Percentiles rank a stretch among this genome's conserved stretches.
phyloP scores from a whole-genome alignment of 1,139 yeast genomes.

The Magnusiomyces suaveolens region DNA sequence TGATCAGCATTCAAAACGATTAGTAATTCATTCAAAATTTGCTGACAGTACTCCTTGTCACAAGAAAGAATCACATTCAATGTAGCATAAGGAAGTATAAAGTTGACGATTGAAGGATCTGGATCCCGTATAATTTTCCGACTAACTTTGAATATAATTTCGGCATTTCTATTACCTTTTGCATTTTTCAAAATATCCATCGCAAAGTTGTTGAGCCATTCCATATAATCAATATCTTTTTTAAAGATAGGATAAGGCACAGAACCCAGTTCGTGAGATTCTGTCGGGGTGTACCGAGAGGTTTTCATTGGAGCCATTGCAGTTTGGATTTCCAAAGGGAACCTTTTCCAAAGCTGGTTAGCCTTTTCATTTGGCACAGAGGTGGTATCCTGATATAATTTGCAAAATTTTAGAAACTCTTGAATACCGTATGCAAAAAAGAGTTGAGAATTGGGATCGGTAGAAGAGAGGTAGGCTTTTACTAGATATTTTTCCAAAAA shows the following conservation, averaged over 20 bases:
- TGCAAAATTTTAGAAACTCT: slow-evolving; percentile 62
- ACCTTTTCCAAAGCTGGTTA: slow-evolving; percentile 45
- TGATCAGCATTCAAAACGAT: slow-evolving; percentile 42
- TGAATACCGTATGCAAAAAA: slow-evolving; percentile 87
- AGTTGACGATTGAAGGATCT: slow-evolving; percentile 58
- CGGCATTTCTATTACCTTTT: slow-evolving; percentile 33
- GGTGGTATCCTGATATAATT: slow-evolving; percentile 34
- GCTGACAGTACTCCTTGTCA: slow-evolving; percentile 37
- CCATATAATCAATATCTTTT: slow-evolving; percentile 33
- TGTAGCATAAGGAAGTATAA: slow-evolving; percentile 71
- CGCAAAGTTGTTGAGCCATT: slow-evolving; percentile 66
- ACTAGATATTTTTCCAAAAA: slow-evolving; percentile 63
- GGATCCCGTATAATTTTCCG: slow-evolving; percentile 51
- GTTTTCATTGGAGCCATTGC: slow-evolving; percentile 67
- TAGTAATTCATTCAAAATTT: slow-evolving; percentile 49
- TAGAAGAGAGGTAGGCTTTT: slow-evolving; percentile 80
- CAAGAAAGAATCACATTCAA: slow-evolving; percentile 55
- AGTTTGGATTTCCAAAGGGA: slow-evolving; percentile 59
- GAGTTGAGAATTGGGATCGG: slow-evolving; percentile 75
- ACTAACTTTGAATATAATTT: slow-evolving; percentile 53
- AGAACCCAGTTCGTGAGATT: slow-evolving; percentile 25
- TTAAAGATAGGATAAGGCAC: slow-evolving; percentile 42
- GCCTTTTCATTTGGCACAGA: slow-evolving; percentile 1
- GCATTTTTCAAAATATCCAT: slow-evolving; percentile 50
- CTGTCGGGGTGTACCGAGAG: slow-evolving; percentile 58